Evolutionary conservation across 768 basidiomycete genomes (phyloP), one percentile per base, ranked within the genome.

Genomic region (Suillus subluteus): DNA sequence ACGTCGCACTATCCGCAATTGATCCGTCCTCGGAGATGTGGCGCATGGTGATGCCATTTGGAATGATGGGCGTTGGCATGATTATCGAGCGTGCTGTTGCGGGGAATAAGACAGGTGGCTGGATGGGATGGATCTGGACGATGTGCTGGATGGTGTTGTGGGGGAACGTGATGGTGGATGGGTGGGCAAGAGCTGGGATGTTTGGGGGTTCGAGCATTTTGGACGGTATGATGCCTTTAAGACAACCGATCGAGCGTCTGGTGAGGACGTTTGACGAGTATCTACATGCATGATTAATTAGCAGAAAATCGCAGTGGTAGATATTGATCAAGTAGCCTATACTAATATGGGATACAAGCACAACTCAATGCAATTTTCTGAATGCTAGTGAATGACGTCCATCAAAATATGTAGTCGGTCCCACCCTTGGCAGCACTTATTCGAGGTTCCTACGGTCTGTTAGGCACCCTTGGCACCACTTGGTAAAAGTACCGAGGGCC

Each of bases 31-130:
- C 79, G 1, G 85, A 88, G 35, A 77, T 83, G n/a, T 62, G 65
- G 68, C 64, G 70, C 37, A 79, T 86, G 52, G 73, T 78, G 0
- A 80, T 83, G 1, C 86, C 84, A 67, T 91, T 90, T 71, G 67
- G 88, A 40, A 75, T 86, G 73, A 87, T 83, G 78, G 88, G 81
- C 13, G 66, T 84, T 0, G 88, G 86, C 1, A 71, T 86, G 16
- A 63, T 86, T 2, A 63, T 84, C n/a, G 89, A 90, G 72, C 73
- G 58, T 15, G 66, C 3, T n/a, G 23, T 69, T n/a, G 79, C 73
- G 0, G 75, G 79, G 6, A 65, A 68, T 65, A 71, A 64, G 30
- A 76, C 79, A 3, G 67, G 70, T 26, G 82, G 80, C 3, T 62
- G 66, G 41, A 21, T 40, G 9, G 80, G 81, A 21, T 74, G 78